Base-by-base conservation (phyloP, 192 early-diverging fungal species). In the Gonapodya prolifera region DNA sequence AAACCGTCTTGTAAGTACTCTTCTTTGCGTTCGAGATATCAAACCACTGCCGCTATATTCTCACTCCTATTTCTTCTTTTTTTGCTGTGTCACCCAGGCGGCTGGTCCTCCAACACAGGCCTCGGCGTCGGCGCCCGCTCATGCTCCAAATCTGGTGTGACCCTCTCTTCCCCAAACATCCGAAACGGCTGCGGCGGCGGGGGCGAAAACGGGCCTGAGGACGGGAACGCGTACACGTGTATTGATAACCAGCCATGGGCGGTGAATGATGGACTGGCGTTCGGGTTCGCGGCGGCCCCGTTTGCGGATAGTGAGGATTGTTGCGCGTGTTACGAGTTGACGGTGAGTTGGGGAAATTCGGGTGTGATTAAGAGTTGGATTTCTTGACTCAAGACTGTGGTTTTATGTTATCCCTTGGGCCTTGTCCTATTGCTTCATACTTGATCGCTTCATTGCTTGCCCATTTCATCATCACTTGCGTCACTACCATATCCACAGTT, bases 241-340 rank as follows among this genome's bases (percentile, higher is more conserved):
- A 76, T 34, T 32, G 77, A 0, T 76, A 30, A 69, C 30, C 70
- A 75, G 33, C 77, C 77, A 34, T 75, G 35, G 35, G 77, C 0
- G 0, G 33, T 77, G 30, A 35, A 33, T 17, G 35, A 69, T 34
- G 35, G 30, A 0, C 61, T 77, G 74, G 69, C 77, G 32, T 77
- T 70, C 75, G 77, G 77, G 33, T 77, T 77, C 28, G 77, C 77
- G 8, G 77, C 77, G 33, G 70, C 70, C 29, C 33, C 77, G 16
- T 76, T 77, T 75, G 2, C 71, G 2, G 33, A 69, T 8, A 74
- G 31, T 0, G 33, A 76, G 77, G 69, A 34, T 29, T 77, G 77
- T n/a, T 77, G 77, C 74, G 77, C 77, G 13, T 77, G 77, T 29
- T 77, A 35, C 29, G 77, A 34, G 34, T 17, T 77, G 45, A 35